phyloP scores from a whole-genome alignment of 2,329 filamentous ascomycete genomes.

The Pseudofabraea citricarpa region DNA sequence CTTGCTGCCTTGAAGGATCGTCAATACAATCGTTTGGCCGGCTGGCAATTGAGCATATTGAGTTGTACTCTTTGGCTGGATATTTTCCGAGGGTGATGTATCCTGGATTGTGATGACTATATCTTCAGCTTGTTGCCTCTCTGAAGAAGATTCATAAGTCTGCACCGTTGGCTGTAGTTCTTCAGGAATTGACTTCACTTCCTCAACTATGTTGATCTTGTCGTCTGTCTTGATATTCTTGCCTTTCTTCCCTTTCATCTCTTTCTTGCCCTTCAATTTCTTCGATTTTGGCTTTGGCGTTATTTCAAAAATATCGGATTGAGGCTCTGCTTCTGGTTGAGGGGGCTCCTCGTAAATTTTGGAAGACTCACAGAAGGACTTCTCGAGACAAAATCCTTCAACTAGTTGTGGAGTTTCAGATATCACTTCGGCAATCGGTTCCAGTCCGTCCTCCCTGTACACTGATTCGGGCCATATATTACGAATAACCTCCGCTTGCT shows the following conservation, averaged over 20 bases:
- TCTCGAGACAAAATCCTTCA: not conserved
- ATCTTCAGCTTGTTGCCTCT: not conserved
- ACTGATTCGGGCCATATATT: no score
- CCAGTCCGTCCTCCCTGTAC: no score
- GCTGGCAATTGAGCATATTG: not conserved
- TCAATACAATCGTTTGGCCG: slow-evolving; percentile 7
- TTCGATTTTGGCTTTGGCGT: not conserved
- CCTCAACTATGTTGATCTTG: not conserved
- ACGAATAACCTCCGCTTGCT: no score
- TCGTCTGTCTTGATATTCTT: not conserved
- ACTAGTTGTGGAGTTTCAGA: not conserved
- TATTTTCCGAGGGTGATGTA: not conserved
- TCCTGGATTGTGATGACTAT: not conserved
- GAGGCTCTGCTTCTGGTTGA: no score
- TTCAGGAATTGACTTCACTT: not conserved
- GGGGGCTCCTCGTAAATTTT: no score
- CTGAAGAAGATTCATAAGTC: not conserved
- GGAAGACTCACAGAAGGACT: not conserved
- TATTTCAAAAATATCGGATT: not conserved
- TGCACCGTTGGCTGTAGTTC: not conserved
- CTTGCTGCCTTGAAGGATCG: slow-evolving; percentile 5
- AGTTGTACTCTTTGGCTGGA: not conserved
- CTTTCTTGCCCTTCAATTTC: not conserved
- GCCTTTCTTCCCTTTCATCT: no score
- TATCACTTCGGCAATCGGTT: not conserved